These are phyloP conservation scores for Dothiorella sarmentorum DNA, from an alignment of 2,329 filamentous ascomycete species.

Conservation along the genomic window DNA sequence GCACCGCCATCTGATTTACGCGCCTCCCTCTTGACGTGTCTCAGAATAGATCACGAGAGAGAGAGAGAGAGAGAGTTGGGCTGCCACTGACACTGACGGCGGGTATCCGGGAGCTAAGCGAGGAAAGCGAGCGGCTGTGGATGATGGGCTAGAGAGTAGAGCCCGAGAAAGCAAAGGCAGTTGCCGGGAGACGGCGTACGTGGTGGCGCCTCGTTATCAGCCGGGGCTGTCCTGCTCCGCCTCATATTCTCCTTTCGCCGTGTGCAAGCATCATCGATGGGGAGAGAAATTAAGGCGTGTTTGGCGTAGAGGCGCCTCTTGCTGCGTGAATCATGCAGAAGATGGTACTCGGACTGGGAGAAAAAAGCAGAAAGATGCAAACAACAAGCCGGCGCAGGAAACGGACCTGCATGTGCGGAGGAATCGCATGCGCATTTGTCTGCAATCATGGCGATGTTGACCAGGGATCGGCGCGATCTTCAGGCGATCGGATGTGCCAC, in stretches of 20 bases:
- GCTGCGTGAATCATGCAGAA: too few relatives aligned
- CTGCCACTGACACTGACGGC: too few relatives aligned
- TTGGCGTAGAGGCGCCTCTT: neutral
- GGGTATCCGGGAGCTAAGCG: too few relatives aligned
- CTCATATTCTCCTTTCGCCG: neutral
- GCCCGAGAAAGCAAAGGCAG: neutral
- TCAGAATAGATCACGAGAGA: neutral
- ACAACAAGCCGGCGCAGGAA: neutral
- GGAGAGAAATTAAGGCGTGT: neutral
- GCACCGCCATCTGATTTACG: neutral
- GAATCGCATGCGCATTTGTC: neutral
- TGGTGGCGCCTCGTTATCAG: conserved; percentile 1
- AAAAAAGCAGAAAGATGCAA: neutral
- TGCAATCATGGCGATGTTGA: neutral
- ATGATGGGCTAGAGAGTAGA: neutral
- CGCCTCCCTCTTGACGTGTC: neutral
- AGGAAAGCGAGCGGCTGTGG: neutral
- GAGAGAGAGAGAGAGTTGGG: too few relatives aligned
- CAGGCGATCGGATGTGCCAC: conserved; percentile 5
- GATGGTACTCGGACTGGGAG: too few relatives aligned
- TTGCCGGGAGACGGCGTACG: neutral
- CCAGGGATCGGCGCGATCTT: neutral
- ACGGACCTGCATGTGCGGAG: neutral
- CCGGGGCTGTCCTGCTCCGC: conserved; percentile 13
- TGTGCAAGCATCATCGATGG: neutral